These are phyloP conservation scores for Protostelium mycophagum DNA, from an alignment of 78 protist genomes.

Conservation along the genomic window DNA sequence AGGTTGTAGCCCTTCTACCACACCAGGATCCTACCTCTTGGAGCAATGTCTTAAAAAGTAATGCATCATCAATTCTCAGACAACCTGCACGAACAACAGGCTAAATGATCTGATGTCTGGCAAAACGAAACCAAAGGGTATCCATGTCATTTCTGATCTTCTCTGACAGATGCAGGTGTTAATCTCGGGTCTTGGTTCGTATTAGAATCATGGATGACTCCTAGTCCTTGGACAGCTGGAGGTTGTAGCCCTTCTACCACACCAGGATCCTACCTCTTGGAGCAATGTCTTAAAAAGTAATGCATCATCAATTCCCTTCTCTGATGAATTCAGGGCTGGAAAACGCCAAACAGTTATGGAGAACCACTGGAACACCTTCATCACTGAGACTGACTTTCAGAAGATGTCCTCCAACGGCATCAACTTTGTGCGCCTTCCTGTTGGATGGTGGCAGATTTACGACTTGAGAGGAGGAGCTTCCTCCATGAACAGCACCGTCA, in stretches of 20 bases:
- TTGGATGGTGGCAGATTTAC: not conserved
- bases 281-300: not conserved
- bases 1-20: not conserved
- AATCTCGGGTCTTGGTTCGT: not conserved
- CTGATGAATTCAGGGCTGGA: too few species aligned
- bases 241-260: not conserved
- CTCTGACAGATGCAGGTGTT: too few species aligned
- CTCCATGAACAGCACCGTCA: not conserved
- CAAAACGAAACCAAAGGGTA: not conserved
- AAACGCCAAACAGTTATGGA: not conserved
- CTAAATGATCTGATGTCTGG: not conserved
- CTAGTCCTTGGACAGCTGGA: not conserved
- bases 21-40: not conserved
- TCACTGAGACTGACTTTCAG: not conserved
- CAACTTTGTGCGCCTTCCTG: not conserved
- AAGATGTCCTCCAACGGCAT: not conserved
- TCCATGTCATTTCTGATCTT: too few species aligned
- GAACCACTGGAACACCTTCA: not conserved
- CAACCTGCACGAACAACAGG: not conserved
- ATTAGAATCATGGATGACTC: not conserved
- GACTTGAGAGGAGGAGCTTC: not conserved
- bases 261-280: not conserved
- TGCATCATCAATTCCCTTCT: too few species aligned
- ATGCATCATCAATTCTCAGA: not conserved
- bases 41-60: not conserved